Base-by-base conservation (phyloP, 148 eudicot species). In the Camellia japonica region DNA sequence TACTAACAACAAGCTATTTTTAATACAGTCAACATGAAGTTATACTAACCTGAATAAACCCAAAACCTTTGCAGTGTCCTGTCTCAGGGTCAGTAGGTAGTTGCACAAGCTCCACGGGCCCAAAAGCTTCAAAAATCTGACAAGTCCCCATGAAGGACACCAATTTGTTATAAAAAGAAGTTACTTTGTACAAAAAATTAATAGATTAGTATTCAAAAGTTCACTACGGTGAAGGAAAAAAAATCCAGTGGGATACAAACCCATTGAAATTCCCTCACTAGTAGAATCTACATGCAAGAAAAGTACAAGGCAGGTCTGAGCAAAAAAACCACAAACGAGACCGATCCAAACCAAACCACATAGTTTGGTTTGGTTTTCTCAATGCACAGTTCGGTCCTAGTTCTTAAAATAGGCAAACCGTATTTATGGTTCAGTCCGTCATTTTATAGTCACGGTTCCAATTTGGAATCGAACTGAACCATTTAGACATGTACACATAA, bases 51-150 rank as follows among this genome's bases (percentile, higher is more conserved):
- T 97, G 99, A 83, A 97, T 84, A 89, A 97, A 96, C 78, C 99
- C 99, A 82, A 94, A 97, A 68, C 99, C 98, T 91, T 97, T 97
- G 89, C 99, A 97, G 47, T 97, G 96, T 54, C 99, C 99, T n/a
- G 96, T 89, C 82, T 97, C 99, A 67, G 89, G 93, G 78, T 97
- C 99, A 64, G 93, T 91, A 16, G 99, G 99, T 38, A 97, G 88
- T 89, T 97, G 99, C 85, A 97, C 98, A 76, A 97, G 89, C 89
- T 97, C 99, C 81, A 97, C 97, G 11, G 95, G 94, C 58, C 99
- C 99, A 90, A 94, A 97, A 30, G 99, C 87, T 87, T 97, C 98
- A 82, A 97, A 97, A 69, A 97, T 73, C 64, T 60, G 64, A 15
- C n/a, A 60, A 60, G 64, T 18, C 64, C 64, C 64, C 19, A 60